Base-by-base conservation (phyloP, 1,284 basidiomycete genomes). In the Lignosus rhinocerotis region DNA sequence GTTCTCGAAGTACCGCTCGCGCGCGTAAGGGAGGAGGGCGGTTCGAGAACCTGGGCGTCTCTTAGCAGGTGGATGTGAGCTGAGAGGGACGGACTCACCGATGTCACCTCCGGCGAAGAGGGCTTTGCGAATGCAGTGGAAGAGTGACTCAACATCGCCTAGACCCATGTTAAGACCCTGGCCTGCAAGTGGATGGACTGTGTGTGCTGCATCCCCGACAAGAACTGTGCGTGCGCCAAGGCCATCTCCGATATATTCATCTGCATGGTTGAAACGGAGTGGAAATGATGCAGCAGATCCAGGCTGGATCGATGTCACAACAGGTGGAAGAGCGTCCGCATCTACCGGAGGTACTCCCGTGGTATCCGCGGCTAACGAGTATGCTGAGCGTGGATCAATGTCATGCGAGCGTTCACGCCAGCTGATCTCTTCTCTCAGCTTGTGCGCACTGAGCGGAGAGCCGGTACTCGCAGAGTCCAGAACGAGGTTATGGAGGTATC, bases 171-270 rank as follows among this genome's bases (percentile, higher is more conserved):
- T 99, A 43, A 99, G 78, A 0, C 96, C 97, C 71, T 99, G 97
- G 1, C 97, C 97, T 0, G 96, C 96, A n/a, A 99, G 84, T 0
- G 97, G 97, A 70, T 99, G 97, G 5, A 94, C 83, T 0, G 93
- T 93, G 70, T 99, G 97, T 14, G 96, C 96, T 1, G 97, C 96
- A 73, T 99, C 97, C 5, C 97, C 97, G 1, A 99, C 86, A 2
- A 99, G 84, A 1, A 89, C 95, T 0, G 92, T 96, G 2, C 96
- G 84, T 0, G 78, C 77, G 1, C 85, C 82, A 34, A 70, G 62
- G 0, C 83, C 83, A 67, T 88, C 85, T 19, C 95, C 92, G 45
- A 95, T 77, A 73, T 99, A 99, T 0, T 83, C 76, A 55, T 96
- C 93, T 0, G 93, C 90, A 67, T 99, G 97, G 53, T 85, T 91